phyloP scores from a whole-genome alignment of 768 basidiomycete genomes.

The Leccinum olivaceopallidum region DNA sequence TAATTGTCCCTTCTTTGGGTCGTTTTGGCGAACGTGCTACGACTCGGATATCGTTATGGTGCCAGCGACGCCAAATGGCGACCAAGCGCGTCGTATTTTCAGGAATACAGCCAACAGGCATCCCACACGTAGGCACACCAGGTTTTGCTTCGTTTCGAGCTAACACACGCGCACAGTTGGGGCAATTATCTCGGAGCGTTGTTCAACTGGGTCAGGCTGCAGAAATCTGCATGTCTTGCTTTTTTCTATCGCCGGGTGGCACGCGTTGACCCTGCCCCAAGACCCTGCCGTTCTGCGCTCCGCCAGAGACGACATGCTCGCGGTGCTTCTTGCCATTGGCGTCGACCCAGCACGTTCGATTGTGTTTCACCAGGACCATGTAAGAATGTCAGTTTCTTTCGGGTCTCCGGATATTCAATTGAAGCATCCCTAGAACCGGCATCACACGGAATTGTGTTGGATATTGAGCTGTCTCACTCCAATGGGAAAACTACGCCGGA shows the following conservation, averaged over 20 bases:
- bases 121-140: slow-evolving; percentile 68
- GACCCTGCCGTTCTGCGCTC: slow-evolving; percentile 60
- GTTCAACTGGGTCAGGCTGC: slow-evolving; percentile 84
- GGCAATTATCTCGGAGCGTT: slow-evolving; percentile 94
- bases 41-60: background rate
- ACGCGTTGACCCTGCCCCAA: slow-evolving; percentile 77
- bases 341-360: slow-evolving; percentile 74
- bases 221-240: slow-evolving; percentile 63
- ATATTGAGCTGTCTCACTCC: slow-evolving; percentile 84
- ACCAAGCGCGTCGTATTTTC: slow-evolving; percentile 64
- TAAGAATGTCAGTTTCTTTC: slow-evolving; percentile 30
- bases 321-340: slow-evolving; percentile 81
- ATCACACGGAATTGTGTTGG: slow-evolving; percentile 90
- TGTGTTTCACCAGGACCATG: slow-evolving; percentile 89
- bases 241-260: slow-evolving; percentile 56
- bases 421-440: slow-evolving; percentile 56
- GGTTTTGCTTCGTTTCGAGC: background rate
- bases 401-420: background rate
- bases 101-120: slow-evolving; percentile 92
- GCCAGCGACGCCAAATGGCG: slow-evolving; percentile 9
- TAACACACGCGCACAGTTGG: slow-evolving; percentile 48
- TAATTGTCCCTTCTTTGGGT: background rate
- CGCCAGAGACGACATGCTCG: slow-evolving; percentile 76
- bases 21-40: slow-evolving; percentile 4
- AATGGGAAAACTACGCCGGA: slow-evolving; percentile 77